Conservation (phyloP, 345 rosid genomes). For the Kandelia obovata region DNA sequence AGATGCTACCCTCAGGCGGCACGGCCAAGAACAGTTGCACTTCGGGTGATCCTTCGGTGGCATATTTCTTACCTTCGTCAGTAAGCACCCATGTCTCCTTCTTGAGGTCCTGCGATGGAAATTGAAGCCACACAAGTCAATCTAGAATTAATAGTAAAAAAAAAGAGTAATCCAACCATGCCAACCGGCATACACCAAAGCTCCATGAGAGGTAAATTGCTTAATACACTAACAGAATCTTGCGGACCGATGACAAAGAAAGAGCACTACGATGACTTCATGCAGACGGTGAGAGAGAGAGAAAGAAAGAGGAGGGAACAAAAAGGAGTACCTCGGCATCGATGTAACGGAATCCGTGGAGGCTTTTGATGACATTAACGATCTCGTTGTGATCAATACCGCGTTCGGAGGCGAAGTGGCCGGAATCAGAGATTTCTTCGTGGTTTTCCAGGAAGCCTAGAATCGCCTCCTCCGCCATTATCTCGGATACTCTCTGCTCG, state of each 20-base stretch:
- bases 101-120: constrained; percentile 55
- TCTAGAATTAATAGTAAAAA: background rate
- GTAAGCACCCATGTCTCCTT: constrained; percentile 74
- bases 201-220: background rate
- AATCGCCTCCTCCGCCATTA: constrained; percentile 73
- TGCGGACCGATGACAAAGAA: background rate
- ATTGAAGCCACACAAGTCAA: background rate
- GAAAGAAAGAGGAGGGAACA: background rate
- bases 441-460: constrained; percentile 46
- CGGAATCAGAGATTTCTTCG: constrained; percentile 64
- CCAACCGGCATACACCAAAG: background rate
- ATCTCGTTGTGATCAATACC: constrained; percentile 63
- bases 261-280: too few relatives aligned
- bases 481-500: background rate
- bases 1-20: constrained; percentile 59
- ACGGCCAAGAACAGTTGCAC: constrained; percentile 72
- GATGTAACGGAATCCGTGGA: constrained; percentile 70
- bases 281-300: too few relatives aligned
- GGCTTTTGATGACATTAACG: constrained; percentile 77
- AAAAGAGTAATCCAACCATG: background rate
- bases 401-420: constrained; percentile 49
- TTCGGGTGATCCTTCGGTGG: constrained; percentile 78
- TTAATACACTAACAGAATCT: background rate
- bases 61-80: constrained; percentile 72
- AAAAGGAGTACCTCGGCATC: constrained; percentile 47